Conservation (phyloP, 306 rosid species). For the Purshia tridentata region DNA sequence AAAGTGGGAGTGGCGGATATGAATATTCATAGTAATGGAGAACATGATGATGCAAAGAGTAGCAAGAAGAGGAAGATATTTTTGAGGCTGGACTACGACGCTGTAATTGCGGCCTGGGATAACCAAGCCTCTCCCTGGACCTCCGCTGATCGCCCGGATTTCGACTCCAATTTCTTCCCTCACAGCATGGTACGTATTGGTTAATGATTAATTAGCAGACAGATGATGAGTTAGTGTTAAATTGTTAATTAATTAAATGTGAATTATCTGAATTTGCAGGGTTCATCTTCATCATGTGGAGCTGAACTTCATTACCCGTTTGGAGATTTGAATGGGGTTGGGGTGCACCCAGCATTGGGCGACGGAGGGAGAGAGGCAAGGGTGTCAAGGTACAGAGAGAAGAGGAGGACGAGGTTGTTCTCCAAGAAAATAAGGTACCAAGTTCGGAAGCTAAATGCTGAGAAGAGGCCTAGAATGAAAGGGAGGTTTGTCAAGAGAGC, state of each 20-base stretch:
- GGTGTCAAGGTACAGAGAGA: constrained; percentile 84
- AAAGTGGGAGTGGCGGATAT: constrained; percentile 6
- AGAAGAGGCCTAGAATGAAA: constrained; percentile 97
- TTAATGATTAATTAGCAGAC: too few relatives aligned
- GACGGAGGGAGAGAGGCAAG: constrained; percentile 87
- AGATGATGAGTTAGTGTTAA: too few relatives aligned
- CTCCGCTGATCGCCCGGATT: constrained; percentile 54
- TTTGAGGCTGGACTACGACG: constrained; percentile 76
- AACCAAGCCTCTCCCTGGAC: constrained; percentile 77
- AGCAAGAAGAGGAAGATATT: constrained; percentile 43
- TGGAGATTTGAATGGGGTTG: constrained; percentile 45
- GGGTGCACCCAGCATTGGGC: constrained; percentile 35
- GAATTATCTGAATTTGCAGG: constrained; percentile 35
- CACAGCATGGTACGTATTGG: constrained; percentile 56
- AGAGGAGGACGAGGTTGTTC: constrained; percentile 78
- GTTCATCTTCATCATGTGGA: constrained; percentile 30
- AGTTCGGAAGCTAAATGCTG: constrained; percentile 92
- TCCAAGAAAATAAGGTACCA: constrained; percentile 96
- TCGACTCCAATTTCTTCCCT: constrained; percentile 53
- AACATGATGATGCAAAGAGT: constrained; percentile 2
- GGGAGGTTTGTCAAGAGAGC: constrained; percentile 89
- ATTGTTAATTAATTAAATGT: too few relatives aligned
- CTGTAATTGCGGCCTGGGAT: constrained; percentile 71
- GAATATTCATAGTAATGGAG: background rate
- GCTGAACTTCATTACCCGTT: constrained; percentile 25